A percentile compares a stretch with the other conserved stretches of the same genome.
Conservation (phyloP, 495 filamentous ascomycete species). For the Daldinia loculata region DNA sequence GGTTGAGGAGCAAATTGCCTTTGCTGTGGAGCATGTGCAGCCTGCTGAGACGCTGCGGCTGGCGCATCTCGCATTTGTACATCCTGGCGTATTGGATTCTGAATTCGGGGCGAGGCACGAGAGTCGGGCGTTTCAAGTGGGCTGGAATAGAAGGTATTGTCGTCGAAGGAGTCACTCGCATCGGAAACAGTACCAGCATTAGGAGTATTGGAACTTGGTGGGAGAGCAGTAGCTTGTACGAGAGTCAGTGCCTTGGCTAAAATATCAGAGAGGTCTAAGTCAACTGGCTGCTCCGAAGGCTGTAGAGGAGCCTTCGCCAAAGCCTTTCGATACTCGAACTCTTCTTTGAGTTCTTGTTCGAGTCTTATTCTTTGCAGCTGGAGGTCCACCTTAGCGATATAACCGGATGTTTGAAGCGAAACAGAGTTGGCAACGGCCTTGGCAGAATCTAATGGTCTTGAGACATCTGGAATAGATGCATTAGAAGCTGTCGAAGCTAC, state of each 20-base stretch:
- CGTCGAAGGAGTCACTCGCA: slow-evolving; percentile 82
- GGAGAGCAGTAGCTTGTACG: slow-evolving; percentile 59
- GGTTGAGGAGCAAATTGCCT: slow-evolving; percentile 23
- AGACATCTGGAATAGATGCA: slow-evolving; percentile 35
- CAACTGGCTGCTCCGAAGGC: slow-evolving; percentile 68
- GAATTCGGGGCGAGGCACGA: slow-evolving; percentile 51
- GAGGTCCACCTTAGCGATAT: slow-evolving; percentile 81
- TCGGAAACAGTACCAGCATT: slow-evolving; percentile 64
- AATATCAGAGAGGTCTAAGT: slow-evolving; percentile 79
- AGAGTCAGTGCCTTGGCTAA: slow-evolving; percentile 74
- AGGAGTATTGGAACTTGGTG: slow-evolving; percentile 61
- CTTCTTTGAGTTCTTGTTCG: slow-evolving; percentile 78
- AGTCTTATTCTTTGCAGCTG: slow-evolving; percentile 80
- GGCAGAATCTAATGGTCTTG: slow-evolving; percentile 46
- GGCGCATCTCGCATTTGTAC: slow-evolving; percentile 49
- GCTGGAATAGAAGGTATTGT: slow-evolving; percentile 96
- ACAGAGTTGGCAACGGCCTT: slow-evolving; percentile 75
- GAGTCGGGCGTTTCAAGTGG: slow-evolving; percentile 64
- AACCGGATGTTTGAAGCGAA: slow-evolving; percentile 83
- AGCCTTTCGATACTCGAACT: slow-evolving; percentile 71
- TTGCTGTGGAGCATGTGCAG: slow-evolving; percentile 12
- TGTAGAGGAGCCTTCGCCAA: slow-evolving; percentile 59
- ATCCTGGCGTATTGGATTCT: slow-evolving; percentile 54
- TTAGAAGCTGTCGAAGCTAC: slow-evolving; percentile 43
- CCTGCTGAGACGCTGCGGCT: slow-evolving; percentile 13